Evolutionary conservation across 1,139 yeast species (phyloP).

Genomic region (Kodamaea alishanica): DNA sequence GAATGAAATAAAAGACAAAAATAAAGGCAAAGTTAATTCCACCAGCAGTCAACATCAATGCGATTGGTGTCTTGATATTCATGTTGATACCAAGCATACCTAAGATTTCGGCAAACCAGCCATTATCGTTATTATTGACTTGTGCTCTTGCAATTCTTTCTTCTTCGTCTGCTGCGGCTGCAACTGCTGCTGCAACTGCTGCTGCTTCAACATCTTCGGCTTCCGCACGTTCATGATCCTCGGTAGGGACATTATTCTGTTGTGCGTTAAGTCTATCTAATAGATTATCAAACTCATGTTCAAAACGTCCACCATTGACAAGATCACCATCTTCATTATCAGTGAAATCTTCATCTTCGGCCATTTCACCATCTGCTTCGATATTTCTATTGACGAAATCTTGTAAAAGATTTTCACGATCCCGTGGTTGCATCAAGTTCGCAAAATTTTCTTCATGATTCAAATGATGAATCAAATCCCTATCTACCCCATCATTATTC

Average conservation of each 20-base stretch:
- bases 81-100: conserved; percentile 37
- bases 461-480: too few relatives aligned
- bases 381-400: too few relatives aligned
- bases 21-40: conserved; percentile 41
- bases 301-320: background rate
- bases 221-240: conserved; percentile 12
- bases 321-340: conserved; percentile 3
- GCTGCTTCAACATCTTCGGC: conserved; percentile 14
- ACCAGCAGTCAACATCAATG: conserved; percentile 38
- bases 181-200: conserved; percentile 10
- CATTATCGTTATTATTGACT: conserved; percentile 9
- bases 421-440: too few relatives aligned
- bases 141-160: background rate
- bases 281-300: conserved; percentile 1
- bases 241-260: background rate
- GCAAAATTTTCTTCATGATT: too few relatives aligned
- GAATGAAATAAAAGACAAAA: conserved; percentile 49
- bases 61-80: conserved; percentile 34
- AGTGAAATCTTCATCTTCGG: conserved; percentile 1
- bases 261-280: conserved; percentile 3
- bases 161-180: conserved; percentile 6
- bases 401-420: too few relatives aligned
- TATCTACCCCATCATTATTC: too few relatives aligned
- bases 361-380: conserved; percentile 4
- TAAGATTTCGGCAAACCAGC: conserved; percentile 21